Percentiles rank a stretch among this genome's conserved stretches.
Evolutionary conservation across 305 asterid species (phyloP).

Genomic region (Fraxinus greggii): DNA sequence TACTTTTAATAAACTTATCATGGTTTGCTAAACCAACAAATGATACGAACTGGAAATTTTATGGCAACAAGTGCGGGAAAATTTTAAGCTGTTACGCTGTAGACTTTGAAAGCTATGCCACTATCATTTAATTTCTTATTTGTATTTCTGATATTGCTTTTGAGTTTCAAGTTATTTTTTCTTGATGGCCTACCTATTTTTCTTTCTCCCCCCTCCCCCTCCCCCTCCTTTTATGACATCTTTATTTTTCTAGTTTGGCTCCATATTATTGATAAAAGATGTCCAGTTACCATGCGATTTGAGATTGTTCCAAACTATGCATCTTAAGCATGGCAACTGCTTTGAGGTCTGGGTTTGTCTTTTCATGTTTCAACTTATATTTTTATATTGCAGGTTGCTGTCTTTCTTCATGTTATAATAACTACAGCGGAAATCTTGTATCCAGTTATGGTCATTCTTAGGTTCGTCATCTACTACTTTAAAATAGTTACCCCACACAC

Average conservation of each 20-base stretch:
- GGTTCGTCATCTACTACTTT: conserved; percentile 32
- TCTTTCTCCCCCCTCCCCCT: neutral
- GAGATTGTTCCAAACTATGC: neutral
- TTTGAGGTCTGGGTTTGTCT: neutral
- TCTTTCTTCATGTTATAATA: conserved; percentile 37
- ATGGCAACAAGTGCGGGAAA: conserved; percentile 5
- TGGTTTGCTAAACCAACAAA: neutral
- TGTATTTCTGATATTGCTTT: neutral
- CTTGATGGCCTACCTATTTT: conserved; percentile 2
- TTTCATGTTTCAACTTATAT: neutral
- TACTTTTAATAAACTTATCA: neutral
- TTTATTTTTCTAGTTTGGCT: neutral
- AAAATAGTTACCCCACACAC: neutral
- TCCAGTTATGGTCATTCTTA: conserved; percentile 48
- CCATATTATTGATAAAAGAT: neutral
- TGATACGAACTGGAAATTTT: conserved; percentile 16
- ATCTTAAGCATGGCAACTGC: neutral
- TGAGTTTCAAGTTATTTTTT: conserved; percentile 1
- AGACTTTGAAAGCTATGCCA: neutral
- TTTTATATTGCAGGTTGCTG: conserved; percentile 34
- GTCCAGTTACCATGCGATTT: neutral
- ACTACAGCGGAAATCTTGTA: conserved; percentile 36
- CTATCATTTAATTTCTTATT: neutral
- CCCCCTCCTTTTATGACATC: neutral
- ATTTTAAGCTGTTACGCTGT: conserved; percentile 15